Percentiles rank a stretch among this genome's conserved stretches.
These are phyloP conservation scores for Eucalyptus camaldulensis DNA, from an alignment of 345 rosid species.

Conservation along the genomic window DNA sequence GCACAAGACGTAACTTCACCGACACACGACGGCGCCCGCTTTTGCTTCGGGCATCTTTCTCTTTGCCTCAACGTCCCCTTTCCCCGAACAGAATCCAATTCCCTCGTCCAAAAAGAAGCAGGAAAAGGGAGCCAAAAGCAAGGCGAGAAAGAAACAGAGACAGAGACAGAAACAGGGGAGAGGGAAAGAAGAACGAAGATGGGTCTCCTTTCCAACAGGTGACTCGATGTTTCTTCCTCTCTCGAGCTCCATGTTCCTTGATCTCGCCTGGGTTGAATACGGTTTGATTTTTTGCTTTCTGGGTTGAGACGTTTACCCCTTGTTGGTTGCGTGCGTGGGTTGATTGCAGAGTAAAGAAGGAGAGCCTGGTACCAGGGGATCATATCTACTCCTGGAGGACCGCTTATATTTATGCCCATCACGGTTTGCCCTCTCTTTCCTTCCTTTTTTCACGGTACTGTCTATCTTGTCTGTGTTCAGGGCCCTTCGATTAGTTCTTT, in stretches of 20 bases:
- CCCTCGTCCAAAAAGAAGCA: not conserved
- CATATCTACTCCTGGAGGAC: conserved; percentile 88
- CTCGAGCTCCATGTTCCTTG: not conserved
- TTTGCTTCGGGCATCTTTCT: not conserved
- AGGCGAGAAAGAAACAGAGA: not conserved
- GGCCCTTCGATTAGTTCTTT: not conserved
- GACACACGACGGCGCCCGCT: not conserved
- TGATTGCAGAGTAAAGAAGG: conserved; percentile 30
- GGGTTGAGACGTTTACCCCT: not conserved
- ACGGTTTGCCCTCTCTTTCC: conserved; percentile 24
- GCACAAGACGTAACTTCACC: not conserved
- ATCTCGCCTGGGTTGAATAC: not conserved
- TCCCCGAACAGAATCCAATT: not conserved
- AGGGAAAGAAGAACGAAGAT: conserved; percentile 5
- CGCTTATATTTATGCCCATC: conserved; percentile 89
- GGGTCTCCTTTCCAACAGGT: conserved; percentile 97
- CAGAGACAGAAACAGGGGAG: not conserved
- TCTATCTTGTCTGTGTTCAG: not conserved
- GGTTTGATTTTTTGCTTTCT: not conserved
- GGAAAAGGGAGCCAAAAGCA: not conserved
- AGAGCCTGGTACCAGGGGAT: conserved; percentile 74
- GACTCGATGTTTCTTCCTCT: not conserved
- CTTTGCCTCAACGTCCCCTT: not conserved
- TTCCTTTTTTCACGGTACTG: not conserved
- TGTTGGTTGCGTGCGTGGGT: not conserved